Evolutionary conservation across 2,329 filamentous ascomycete genomes (phyloP).

Genomic region (Leptographium procerum): DNA sequence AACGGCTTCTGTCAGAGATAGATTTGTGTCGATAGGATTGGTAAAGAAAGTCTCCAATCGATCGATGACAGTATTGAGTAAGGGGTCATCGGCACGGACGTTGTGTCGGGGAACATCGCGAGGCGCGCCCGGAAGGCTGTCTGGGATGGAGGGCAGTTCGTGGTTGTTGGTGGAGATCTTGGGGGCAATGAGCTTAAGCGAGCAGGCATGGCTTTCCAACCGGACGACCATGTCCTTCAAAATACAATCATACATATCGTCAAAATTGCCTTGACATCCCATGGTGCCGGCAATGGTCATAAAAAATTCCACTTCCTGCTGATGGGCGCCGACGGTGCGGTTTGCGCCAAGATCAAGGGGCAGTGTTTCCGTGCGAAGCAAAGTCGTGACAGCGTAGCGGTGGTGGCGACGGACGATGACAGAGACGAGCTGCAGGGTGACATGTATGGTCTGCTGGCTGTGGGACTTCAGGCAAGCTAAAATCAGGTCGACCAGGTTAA

Average conservation of each 20-base stretch:
- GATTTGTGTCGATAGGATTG: conserved; percentile 84
- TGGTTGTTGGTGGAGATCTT: conserved; percentile 45
- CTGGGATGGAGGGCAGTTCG: conserved; percentile 41
- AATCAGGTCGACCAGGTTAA: conserved; percentile 86
- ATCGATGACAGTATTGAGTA: conserved; percentile 52
- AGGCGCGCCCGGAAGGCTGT: conserved; percentile 49
- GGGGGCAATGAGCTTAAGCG: conserved; percentile 54
- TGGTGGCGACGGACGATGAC: conserved; percentile 82
- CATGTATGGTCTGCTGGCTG: conserved; percentile 80
- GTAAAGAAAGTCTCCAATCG: conserved; percentile 72
- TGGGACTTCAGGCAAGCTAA: conserved; percentile 72
- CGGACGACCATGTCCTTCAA: conserved; percentile 59
- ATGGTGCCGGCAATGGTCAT: conserved; percentile 57
- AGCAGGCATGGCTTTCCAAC: conserved; percentile 64
- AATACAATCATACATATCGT: conserved; percentile 61
- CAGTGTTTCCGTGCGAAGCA: conserved; percentile 56
- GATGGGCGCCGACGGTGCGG: conserved; percentile 62
- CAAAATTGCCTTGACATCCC: conserved; percentile 57
- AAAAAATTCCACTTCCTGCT: conserved; percentile 63
- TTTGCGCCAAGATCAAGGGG: conserved; percentile 15
- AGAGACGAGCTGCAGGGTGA: conserved; percentile 78
- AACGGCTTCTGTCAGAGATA: conserved; percentile 74
- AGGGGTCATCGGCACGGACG: conserved; percentile 49
- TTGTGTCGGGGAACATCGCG: conserved; percentile 50
- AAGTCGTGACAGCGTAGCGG: conserved; percentile 66